Percentiles rank a stretch among this genome's conserved stretches.
Evolutionary conservation across 805 yeast species (phyloP).

Genomic region (Scheffersomyces ergatensis): DNA sequence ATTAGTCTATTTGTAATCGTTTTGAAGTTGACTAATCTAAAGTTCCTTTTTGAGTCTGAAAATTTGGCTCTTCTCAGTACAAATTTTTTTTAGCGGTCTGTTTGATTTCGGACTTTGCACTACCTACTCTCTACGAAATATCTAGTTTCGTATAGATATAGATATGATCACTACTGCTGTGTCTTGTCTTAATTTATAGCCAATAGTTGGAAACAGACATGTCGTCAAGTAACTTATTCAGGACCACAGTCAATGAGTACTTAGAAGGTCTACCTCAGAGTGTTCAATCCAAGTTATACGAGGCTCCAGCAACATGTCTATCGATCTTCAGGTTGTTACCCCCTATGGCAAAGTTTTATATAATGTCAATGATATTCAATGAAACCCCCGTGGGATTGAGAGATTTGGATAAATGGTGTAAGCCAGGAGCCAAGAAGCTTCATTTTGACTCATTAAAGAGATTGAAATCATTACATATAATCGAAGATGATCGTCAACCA

Average conservation of each 20-base stretch:
- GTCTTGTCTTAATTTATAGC: too few species aligned
- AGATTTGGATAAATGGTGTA: conserved; percentile 76
- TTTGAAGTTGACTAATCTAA: too few species aligned
- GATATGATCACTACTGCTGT: too few species aligned
- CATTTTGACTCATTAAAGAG: conserved; percentile 79
- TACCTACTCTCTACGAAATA: too few species aligned
- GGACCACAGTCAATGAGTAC: conserved; percentile 80
- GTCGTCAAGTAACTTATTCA: conserved; percentile 40
- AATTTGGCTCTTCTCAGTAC: neutral
- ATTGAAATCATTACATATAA: conserved; percentile 70
- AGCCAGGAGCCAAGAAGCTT: conserved; percentile 51
- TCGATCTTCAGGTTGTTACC: conserved; percentile 91
- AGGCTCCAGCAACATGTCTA: conserved; percentile 85
- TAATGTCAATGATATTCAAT: conserved; percentile 82
- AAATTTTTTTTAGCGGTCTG: neutral
- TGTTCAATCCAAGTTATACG: conserved; percentile 79
- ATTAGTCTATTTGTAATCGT: too few species aligned
- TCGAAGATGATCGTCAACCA: conserved; percentile 56
- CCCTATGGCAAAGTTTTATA: conserved; percentile 81
- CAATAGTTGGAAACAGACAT: too few species aligned
- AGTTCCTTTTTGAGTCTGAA: too few species aligned
- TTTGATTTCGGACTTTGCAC: too few species aligned
- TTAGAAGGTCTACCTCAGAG: conserved; percentile 85
- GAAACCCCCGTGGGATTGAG: conserved; percentile 67
- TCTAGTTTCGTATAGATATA: too few species aligned